Conservation (phyloP, 2,329 filamentous ascomycete species). For the Blumeria graminis region DNA sequence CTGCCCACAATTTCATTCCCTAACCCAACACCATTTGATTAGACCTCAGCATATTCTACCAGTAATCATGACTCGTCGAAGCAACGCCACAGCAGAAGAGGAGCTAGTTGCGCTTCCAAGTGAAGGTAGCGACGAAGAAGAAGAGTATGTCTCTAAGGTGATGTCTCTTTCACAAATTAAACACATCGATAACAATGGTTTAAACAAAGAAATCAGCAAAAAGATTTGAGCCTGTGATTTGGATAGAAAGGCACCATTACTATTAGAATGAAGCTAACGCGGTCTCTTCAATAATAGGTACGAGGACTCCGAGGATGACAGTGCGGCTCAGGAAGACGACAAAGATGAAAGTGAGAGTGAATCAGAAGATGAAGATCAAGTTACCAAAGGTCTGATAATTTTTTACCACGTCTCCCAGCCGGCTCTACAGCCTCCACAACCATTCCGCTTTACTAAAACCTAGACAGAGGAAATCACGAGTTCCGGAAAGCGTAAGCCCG, state of each 20-base stretch:
- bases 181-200: slow-evolving; percentile 3
- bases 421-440: neutral
- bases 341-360: slow-evolving; percentile 9
- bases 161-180: slow-evolving; percentile 5
- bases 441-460: neutral
- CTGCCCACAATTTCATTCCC: too few species aligned
- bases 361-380: slow-evolving; percentile 6
- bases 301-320: slow-evolving; percentile 16
- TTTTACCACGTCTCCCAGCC: neutral
- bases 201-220: neutral
- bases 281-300: slow-evolving; percentile 6
- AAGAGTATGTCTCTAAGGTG: slow-evolving; percentile 11
- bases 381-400: neutral
- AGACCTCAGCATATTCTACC: too few species aligned
- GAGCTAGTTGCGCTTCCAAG: slow-evolving; percentile 13
- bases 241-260: too few species aligned
- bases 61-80: slow-evolving; percentile 1
- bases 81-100: slow-evolving; percentile 10
- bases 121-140: slow-evolving; percentile 13
- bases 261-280: too few species aligned
- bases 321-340: slow-evolving; percentile 17
- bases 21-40: too few species aligned
- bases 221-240: too few species aligned
- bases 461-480: neutral
- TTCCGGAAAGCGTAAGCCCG: neutral